A percentile compares a stretch with the other conserved stretches of the same genome.
phyloP scores from a whole-genome alignment of 1,284 basidiomycete genomes.

The Malassezia sympodialis region DNA sequence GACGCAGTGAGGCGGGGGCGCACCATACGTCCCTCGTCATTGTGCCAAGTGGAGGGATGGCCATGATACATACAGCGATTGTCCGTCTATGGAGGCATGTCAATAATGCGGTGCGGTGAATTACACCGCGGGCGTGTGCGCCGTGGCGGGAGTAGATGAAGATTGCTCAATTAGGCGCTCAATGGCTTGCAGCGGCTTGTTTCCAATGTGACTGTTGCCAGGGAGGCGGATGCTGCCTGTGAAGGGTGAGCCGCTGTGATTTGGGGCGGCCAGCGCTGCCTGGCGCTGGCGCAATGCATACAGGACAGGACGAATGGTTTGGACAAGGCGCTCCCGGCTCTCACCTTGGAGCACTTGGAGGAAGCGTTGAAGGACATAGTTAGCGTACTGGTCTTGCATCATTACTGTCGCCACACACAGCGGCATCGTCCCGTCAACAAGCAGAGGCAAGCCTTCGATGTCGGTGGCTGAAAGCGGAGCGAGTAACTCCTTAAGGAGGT shows the following conservation, averaged over 20 bases:
- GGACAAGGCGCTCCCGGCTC: constrained; percentile 22
- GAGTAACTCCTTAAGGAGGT: constrained; percentile 72
- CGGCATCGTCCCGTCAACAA: constrained; percentile 1
- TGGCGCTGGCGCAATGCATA: constrained; percentile 17
- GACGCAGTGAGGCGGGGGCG: constrained; percentile 54
- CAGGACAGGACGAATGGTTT: constrained; percentile 22
- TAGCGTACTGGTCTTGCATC: constrained; percentile 85
- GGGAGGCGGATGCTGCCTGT: constrained; percentile 12
- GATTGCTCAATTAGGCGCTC: constrained; percentile 26
- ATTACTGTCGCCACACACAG: constrained; percentile 50
- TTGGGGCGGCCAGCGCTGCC: constrained; percentile 1
- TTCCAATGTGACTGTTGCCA: constrained; percentile 13
- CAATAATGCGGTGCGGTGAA: background rate
- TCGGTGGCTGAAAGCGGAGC: constrained; percentile 39
- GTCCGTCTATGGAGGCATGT: background rate
- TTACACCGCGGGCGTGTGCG: background rate
- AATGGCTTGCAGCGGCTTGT: constrained; percentile 30
- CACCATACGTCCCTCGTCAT: background rate
- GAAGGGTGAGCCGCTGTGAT: background rate
- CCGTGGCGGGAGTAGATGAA: background rate
- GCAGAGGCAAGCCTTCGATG: background rate
- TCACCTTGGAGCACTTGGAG: constrained; percentile 31
- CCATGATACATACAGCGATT: too few relatives aligned
- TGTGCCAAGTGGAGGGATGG: background rate
- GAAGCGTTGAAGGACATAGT: constrained; percentile 47